phyloP scores from a whole-genome alignment of 83 land plant species.

The Thuja plicata region DNA sequence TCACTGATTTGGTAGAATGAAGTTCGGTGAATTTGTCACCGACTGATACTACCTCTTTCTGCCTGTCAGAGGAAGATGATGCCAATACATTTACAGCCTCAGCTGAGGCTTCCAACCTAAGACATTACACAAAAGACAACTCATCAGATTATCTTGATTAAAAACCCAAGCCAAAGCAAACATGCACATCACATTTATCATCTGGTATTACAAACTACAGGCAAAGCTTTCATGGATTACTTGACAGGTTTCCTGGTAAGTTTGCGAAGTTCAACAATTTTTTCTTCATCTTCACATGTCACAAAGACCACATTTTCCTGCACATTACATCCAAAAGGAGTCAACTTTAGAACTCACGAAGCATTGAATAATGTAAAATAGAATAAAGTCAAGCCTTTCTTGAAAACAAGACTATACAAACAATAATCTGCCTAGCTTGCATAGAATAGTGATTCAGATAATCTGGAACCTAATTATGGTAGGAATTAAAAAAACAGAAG shows the following conservation, averaged over 20 bases:
- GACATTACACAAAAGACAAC: not conserved
- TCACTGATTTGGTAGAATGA: conserved; percentile 1
- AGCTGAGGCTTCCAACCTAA: conserved; percentile 78
- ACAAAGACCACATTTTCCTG: conserved; percentile 98
- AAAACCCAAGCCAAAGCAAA: not conserved
- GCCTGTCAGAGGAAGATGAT: conserved; percentile 10
- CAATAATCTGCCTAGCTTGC: not conserved
- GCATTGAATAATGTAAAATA: not conserved
- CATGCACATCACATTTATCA: not conserved
- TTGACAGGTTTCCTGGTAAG: conserved; percentile 63
- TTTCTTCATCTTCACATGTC: conserved; percentile 95
- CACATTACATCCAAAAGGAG: conserved; percentile 10
- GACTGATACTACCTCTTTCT: conserved; percentile 22
- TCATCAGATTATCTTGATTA: not conserved
- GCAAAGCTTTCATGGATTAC: conserved; percentile 26
- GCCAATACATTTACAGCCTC: conserved; percentile 51
- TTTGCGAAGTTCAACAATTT: conserved; percentile 42
- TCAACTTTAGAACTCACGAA: not conserved
- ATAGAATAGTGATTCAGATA: not conserved
- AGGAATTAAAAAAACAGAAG: not conserved
- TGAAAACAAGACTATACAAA: not conserved
- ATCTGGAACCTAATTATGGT: not conserved
- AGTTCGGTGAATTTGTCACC: not conserved
- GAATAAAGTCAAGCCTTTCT: not conserved
- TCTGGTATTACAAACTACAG: conserved; percentile 6